Percentiles rank a stretch among this genome's conserved stretches.
Conservation (phyloP, 352 stramenopile species). For the Pythium phragmiticola region DNA sequence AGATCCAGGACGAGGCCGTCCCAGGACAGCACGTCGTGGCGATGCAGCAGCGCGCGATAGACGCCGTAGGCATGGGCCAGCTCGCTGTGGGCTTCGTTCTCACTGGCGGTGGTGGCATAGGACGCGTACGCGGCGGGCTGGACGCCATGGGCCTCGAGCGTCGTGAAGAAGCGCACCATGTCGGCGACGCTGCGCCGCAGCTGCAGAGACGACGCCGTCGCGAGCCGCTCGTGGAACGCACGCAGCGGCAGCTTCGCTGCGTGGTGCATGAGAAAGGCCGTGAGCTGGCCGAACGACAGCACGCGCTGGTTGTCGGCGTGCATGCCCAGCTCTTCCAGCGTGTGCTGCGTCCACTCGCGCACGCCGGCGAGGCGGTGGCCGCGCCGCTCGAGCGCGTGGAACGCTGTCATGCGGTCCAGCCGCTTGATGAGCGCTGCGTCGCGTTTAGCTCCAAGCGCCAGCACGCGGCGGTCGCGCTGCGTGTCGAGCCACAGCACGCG, state of each 20-base stretch:
- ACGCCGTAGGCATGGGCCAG: conserved; percentile 48
- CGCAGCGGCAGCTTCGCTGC: conserved; percentile 36
- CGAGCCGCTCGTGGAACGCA: conserved; percentile 36
- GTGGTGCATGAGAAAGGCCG: conserved; percentile 58
- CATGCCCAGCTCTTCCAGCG: conserved; percentile 58
- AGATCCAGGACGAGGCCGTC: conserved; percentile 64
- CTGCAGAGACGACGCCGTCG: conserved; percentile 46
- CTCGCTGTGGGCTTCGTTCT: conserved; percentile 22
- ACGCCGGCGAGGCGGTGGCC: conserved; percentile 57
- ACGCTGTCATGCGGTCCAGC: conserved; percentile 28
- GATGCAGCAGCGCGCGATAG: conserved; percentile 52
- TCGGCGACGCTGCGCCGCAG: conserved; percentile 53
- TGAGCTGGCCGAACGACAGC: conserved; percentile 44
- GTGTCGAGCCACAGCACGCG: conserved; percentile 25
- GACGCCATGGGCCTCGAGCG: conserved; percentile 64
- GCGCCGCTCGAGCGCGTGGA: conserved; percentile 67
- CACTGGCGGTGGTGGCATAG: conserved; percentile 18
- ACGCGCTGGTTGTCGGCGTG: conserved; percentile 36
- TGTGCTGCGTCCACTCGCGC: conserved; percentile 63
- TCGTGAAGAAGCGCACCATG: conserved; percentile 65
- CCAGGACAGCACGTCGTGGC: conserved; percentile 64
- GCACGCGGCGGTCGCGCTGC: conserved; percentile 15
- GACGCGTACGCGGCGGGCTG: conserved; percentile 39
- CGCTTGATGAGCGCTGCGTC: conserved; percentile 9
- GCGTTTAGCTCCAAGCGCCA: conserved; percentile 18